These are phyloP conservation scores for Tuber aestivum DNA, from an alignment of 495 filamentous ascomycete species.

Conservation along the genomic window DNA sequence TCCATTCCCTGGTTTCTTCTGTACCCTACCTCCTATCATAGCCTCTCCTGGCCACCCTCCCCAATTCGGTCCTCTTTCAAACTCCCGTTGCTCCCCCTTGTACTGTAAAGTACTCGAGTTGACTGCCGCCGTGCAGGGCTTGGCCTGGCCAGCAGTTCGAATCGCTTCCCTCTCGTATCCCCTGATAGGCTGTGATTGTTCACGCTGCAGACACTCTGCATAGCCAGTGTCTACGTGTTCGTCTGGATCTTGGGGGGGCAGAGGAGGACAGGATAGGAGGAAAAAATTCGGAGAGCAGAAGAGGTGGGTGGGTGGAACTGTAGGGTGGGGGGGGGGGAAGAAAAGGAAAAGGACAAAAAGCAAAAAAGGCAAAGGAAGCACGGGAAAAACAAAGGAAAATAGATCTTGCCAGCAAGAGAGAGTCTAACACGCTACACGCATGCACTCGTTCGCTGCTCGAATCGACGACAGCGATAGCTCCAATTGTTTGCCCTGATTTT, in stretches of 20 bases:
- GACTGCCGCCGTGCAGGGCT: conserved; percentile 29
- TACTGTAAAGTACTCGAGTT: background rate
- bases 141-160: conserved; percentile 17
- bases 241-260: conserved; percentile 9
- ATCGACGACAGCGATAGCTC: background rate
- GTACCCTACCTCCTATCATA: conserved; percentile 25
- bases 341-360: conserved; percentile 9
- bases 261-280: conserved; percentile 1
- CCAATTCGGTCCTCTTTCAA: background rate
- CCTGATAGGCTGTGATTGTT: conserved; percentile 28
- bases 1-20: conserved; percentile 12
- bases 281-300: background rate
- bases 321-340: too few relatives aligned
- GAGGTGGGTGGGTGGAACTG: too few relatives aligned
- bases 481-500: conserved; percentile 4
- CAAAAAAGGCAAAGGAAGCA: background rate
- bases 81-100: conserved; percentile 31
- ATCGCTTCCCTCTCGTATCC: conserved; percentile 23
- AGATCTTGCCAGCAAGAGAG: conserved; percentile 3
- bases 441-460: background rate
- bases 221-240: conserved; percentile 36
- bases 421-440: conserved; percentile 5
- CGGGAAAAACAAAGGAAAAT: conserved; percentile 11
- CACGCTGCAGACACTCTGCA: conserved; percentile 20
- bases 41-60: background rate